Evolutionary conservation across 371 early-diverging fungal genomes (phyloP), one percentile per base, ranked within the genome.

Genomic region (Batrachochytrium dendrobatidis): DNA sequence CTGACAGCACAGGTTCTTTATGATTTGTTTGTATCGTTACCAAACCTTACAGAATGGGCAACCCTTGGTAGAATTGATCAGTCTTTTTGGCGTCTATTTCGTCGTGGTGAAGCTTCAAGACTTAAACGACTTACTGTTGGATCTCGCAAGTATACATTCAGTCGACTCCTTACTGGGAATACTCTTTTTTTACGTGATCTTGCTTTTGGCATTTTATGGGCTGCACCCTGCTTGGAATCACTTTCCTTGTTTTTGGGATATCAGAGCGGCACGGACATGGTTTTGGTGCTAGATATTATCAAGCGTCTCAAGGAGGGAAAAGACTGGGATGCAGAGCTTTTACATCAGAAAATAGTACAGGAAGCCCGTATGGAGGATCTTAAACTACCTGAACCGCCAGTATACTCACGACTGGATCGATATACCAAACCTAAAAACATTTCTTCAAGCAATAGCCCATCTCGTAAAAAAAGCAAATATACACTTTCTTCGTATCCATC

Each of bases 311-410:
- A 39, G n/a, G 39, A 39, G 39, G 39, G 39, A 12, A 12, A n/a
- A 12, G n/a, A 39, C 39, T 39, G 39, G 39, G 39, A 39, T n/a
- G 39, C 39, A n/a, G n/a, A n/a, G n/a, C n/a, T n/a, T n/a, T n/a
- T n/a, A n/a, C n/a, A n/a, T n/a, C n/a, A n/a, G n/a, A n/a, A n/a
- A n/a, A n/a, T n/a, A n/a, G n/a, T n/a, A n/a, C n/a, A n/a, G n/a
- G n/a, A n/a, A n/a, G n/a, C n/a, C n/a, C n/a, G n/a, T n/a, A n/a
- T n/a, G n/a, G n/a, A n/a, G n/a, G n/a, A n/a, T n/a, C n/a, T n/a
- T n/a, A n/a, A n/a, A n/a, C n/a, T n/a, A n/a, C n/a, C n/a, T n/a
- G n/a, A n/a, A n/a, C n/a, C n/a, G n/a, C n/a, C n/a, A n/a, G n/a
- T n/a, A n/a, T n/a, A n/a, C n/a, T n/a, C n/a, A n/a, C n/a, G n/a